A percentile compares a stretch with the other conserved stretches of the same genome.
Conservation (phyloP, 305 asterid genomes). For the Fraxinus latifolia region DNA sequence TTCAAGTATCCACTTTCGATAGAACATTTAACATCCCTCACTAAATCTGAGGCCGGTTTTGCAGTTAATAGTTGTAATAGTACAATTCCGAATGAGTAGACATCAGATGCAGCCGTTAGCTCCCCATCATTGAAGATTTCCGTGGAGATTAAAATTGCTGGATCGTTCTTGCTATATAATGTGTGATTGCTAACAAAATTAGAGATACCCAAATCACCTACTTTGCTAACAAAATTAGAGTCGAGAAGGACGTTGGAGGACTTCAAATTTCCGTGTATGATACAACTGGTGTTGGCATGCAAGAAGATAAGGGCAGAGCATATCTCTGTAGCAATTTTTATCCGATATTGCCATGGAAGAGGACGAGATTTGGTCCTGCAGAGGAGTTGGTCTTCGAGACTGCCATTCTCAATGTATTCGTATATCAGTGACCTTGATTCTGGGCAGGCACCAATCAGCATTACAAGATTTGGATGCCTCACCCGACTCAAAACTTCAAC, state of each 20-base stretch:
- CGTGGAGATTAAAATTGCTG: conserved; percentile 41
- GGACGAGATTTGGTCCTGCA: conserved; percentile 38
- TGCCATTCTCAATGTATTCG: conserved; percentile 74
- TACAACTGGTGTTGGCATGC: conserved; percentile 43
- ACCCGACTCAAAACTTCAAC: conserved; percentile 64
- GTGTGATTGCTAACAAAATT: conserved; percentile 27
- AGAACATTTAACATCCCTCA: conserved; percentile 69
- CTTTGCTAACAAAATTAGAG: conserved; percentile 57
- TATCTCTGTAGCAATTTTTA: conserved; percentile 62
- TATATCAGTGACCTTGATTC: conserved; percentile 79
- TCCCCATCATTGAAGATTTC: conserved; percentile 44
- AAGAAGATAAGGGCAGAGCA: conserved; percentile 73
- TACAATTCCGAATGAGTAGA: conserved; percentile 71
- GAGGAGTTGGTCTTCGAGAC: conserved; percentile 74
- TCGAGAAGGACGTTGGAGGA: conserved; percentile 69
- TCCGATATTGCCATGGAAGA: conserved; percentile 74
- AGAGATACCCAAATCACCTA: conserved; percentile 62
- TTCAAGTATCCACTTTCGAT: conserved; percentile 52
- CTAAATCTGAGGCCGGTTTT: conserved; percentile 50
- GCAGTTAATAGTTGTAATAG: conserved; percentile 65
- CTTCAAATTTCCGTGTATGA: conserved; percentile 69
- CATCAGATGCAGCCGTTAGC: conserved; percentile 66
- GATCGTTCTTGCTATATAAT: conserved; percentile 25
- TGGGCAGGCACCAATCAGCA: conserved; percentile 71
- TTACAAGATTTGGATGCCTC: conserved; percentile 89